Evolutionary conservation across 768 basidiomycete species (phyloP).

Genomic region (Termitomyces sp.): DNA sequence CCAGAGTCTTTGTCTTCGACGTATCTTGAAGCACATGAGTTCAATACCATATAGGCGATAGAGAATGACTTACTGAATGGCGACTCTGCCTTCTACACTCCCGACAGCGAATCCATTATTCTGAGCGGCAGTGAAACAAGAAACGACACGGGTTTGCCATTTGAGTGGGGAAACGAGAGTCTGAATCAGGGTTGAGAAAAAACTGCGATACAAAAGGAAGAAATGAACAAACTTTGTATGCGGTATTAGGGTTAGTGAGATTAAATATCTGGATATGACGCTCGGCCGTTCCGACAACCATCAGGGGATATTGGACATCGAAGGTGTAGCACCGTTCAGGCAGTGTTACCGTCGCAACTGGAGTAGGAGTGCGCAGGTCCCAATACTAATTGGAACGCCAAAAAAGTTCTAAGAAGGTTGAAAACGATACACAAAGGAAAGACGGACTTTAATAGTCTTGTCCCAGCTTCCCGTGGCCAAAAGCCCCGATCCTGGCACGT

Average conservation of each 20-base stretch:
- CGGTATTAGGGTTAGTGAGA: slow-evolving; percentile 73
- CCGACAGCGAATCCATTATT: slow-evolving; percentile 80
- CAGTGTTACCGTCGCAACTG: slow-evolving; percentile 77
- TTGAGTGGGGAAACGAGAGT: slow-evolving; percentile 84
- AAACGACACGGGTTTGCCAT: slow-evolving; percentile 87
- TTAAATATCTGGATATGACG: slow-evolving; percentile 90
- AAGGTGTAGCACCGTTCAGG: slow-evolving; percentile 90
- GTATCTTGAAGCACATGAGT: slow-evolving; percentile 48
- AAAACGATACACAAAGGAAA: background rate
- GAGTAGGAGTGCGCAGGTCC: slow-evolving; percentile 78
- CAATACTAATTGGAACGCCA: slow-evolving; percentile 64
- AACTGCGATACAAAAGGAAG: background rate
- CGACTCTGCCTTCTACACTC: slow-evolving; percentile 88
- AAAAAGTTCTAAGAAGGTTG: background rate
- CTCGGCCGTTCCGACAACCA: slow-evolving; percentile 93
- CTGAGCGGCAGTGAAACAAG: slow-evolving; percentile 71
- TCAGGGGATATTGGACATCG: slow-evolving; percentile 76
- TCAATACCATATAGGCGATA: background rate
- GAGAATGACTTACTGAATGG: slow-evolving; percentile 76
- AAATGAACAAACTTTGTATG: slow-evolving; percentile 53
- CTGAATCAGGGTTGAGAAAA: slow-evolving; percentile 36
- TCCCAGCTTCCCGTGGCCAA: slow-evolving; percentile 97
- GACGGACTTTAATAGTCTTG: slow-evolving; percentile 85
- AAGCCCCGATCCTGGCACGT: slow-evolving; percentile 71
- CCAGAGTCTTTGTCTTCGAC: slow-evolving; percentile 80